Evolutionary conservation across 2,329 filamentous ascomycete species (phyloP).

Genomic region (Xenosphaeropsis pyriputrescens): DNA sequence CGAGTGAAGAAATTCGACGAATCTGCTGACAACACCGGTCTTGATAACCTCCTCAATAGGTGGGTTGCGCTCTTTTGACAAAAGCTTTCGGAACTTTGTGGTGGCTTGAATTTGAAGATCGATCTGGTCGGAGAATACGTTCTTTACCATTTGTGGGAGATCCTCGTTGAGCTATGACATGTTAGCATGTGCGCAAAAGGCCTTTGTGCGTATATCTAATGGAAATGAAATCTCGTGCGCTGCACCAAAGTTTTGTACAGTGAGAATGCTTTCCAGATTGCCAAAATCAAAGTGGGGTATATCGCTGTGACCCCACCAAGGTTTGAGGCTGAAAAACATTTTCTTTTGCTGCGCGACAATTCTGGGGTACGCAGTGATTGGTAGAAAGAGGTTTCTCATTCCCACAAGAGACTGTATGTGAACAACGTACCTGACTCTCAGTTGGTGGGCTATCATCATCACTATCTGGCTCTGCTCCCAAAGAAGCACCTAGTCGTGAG

Average conservation of each 20-base stretch:
- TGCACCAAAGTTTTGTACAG: background rate
- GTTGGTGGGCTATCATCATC: conserved; percentile 93
- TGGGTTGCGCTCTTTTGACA: conserved; percentile 97
- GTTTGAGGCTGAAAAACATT: background rate
- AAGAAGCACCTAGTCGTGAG: conserved; percentile 60
- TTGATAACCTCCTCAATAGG: conserved; percentile 99
- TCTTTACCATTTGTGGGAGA: conserved; percentile 93
- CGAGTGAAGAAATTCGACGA: conserved; percentile 95
- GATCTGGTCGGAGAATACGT: conserved; percentile 98
- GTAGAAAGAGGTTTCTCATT: background rate
- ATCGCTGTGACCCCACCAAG: background rate
- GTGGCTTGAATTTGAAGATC: conserved; percentile 95
- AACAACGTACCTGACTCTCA: conserved; percentile 74
- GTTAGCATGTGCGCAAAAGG: conserved; percentile 1
- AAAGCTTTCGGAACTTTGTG: conserved; percentile 94
- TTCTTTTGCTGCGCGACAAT: background rate
- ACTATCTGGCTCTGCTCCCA: conserved; percentile 85
- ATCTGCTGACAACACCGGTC: conserved; percentile 92
- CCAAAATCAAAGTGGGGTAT: no score
- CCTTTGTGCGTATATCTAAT: background rate
- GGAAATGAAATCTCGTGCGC: background rate
- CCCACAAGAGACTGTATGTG: background rate
- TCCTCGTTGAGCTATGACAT: conserved; percentile 75
- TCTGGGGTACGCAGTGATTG: background rate
- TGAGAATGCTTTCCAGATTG: no score